Base-by-base conservation (phyloP, 345 rosid genomes). In the Pelargonium nanum region DNA sequence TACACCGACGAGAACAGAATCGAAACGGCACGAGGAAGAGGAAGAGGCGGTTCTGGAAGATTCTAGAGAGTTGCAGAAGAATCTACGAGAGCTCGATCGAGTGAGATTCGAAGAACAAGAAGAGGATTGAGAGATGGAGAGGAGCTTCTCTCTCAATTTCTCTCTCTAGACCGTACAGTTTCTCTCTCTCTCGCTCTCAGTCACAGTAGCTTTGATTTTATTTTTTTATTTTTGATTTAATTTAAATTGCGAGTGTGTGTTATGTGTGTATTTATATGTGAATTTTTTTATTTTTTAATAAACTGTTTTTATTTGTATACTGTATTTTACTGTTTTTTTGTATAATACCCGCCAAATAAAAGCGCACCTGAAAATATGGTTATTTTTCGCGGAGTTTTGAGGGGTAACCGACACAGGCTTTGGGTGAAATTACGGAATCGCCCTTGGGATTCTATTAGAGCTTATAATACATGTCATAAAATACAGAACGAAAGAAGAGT, bases 141-240 rank as follows among this genome's bases (percentile, higher is more conserved):
- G 25, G 57, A 70, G 56, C 44, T 69, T 61, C 68, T 69, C 19
- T 64, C 57, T 44, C 64, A 59, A 44, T 51, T 58, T 59, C 56
- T 67, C 79, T 64, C 28, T 28, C 16, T 59, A 67, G n/a, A 62
- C 74, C 66, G 75, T 79, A 79, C 78, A 72, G 68, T 8, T 17
- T 40, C 16, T 40, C 48, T 40, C 48, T 40, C 48, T 9, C 40
- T 1, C 40, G 6, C 40, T 6, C 40, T 5, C 40, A 30, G 9
- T 30, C 40, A 30, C 40, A 30, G 40, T 30, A 30, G 40, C 40
- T 57, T 57, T 44, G 21, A 19, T 32, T 5, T 4, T 26, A 13
- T 24, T 5, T 24, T 16, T 48, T 34, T 48, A 17, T 15, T 5
- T 1, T 12, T 24, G 2, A 9, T 22, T 28, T 22, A 6, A 1